Evolutionary conservation across 2,329 filamentous ascomycete species (phyloP), one percentile per base, ranked within the genome.

Genomic region (Cytospora piceicola): DNA sequence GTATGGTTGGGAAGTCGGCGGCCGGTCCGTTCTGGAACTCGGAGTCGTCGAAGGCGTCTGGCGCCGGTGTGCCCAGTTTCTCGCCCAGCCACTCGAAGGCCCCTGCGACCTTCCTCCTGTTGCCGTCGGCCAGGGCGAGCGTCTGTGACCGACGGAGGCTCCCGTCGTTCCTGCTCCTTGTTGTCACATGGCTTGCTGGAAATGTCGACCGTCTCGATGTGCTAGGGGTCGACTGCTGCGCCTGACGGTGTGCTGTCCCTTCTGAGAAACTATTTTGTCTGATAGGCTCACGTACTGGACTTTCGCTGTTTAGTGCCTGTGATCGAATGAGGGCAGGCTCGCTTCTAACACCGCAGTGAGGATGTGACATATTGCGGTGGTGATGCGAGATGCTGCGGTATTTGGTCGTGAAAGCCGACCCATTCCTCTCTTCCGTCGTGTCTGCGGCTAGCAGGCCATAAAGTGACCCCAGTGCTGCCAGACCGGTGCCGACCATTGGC

Each of bases 391-490:
- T 14, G 46, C 24, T 14, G 46, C n/a, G 5, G n/a, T 24, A 8
- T 4, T 4, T 24, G 1, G 46, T 24, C 12, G n/a, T 22, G 46
- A 24, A 24, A n/a, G 46, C n/a, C 7, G n/a, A 49, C 24, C 4
- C 20, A 14, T 49, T n/a, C 46, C n/a, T 24, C 22, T 60, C 58
- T 22, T 62, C 68, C 1, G 71, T 70, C 63, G 76, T 71, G 12
- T 77, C 74, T 15, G 79, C 79, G 11, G 46, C 46, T 0, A 86
- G 70, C 5, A 84, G 74, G 12, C 89, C 71, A 61, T 87, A 88
- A 0, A 89, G 70, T 0, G 88, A 89, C 0, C 87, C 86, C 0
- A 88, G 60, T 1, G 83, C 79, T 3, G 86, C 87, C 17, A 90
- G 76, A 0, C 75, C 80, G 2, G 87, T 87, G 53, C 84, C 87